Evolutionary conservation across 148 eudicot species (phyloP).

Genomic region (Dianthus caryophyllus): DNA sequence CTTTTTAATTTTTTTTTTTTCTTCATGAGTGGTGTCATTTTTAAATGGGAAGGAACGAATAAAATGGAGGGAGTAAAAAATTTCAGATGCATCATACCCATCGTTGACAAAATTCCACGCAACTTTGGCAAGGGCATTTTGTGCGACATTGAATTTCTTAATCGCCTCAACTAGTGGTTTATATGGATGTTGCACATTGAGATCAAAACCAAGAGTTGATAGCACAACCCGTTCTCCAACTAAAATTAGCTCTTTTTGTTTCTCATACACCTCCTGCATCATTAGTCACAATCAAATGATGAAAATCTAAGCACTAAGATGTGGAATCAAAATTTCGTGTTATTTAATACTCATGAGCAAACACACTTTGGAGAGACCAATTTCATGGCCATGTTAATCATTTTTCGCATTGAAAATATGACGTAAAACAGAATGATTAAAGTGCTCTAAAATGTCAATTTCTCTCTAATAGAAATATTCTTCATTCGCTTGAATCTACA

Average conservation of each 20-base stretch:
- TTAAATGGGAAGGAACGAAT: too few relatives aligned
- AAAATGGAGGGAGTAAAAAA: too few relatives aligned
- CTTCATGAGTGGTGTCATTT: too few relatives aligned
- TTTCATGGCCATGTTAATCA: background rate
- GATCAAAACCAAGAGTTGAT: slow-evolving; percentile 86
- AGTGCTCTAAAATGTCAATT: background rate
- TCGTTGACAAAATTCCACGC: slow-evolving; percentile 99
- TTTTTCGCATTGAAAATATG: background rate
- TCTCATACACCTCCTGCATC: slow-evolving; percentile 90
- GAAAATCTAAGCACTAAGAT: slow-evolving; percentile 9
- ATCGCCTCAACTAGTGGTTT: slow-evolving; percentile 92
- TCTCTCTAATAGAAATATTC: background rate
- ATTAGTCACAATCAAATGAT: slow-evolving; percentile 19
- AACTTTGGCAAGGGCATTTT: slow-evolving; percentile 90
- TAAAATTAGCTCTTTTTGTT: slow-evolving; percentile 84
- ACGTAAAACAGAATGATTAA: background rate
- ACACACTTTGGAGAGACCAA: background rate
- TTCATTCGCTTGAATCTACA: too few relatives aligned
- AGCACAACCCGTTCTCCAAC: slow-evolving; percentile 85
- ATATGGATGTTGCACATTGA: slow-evolving; percentile 84
- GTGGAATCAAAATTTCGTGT: background rate
- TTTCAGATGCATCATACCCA: slow-evolving; percentile 62
- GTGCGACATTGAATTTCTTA: slow-evolving; percentile 85
- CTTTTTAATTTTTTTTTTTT: too few relatives aligned
- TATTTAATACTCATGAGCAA: background rate